A percentile compares a stretch with the other conserved stretches of the same genome.
These are phyloP conservation scores for Botrytis deweyae DNA, from an alignment of 2,329 filamentous ascomycete species.

Conservation along the genomic window DNA sequence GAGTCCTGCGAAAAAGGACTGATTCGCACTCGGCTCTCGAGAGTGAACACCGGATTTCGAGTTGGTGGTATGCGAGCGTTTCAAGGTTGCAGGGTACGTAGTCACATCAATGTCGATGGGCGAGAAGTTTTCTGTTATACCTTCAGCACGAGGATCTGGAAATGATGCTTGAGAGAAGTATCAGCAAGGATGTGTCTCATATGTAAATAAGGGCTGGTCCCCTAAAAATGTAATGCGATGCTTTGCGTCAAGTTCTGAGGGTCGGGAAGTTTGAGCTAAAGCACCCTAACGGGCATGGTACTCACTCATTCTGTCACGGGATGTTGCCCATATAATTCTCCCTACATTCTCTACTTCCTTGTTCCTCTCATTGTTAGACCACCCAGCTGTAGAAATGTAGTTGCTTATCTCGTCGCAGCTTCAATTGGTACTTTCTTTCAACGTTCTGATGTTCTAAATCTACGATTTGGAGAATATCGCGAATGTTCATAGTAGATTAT, in stretches of 20 bases:
- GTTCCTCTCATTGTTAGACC: constrained; percentile 4
- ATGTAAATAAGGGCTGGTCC: not conserved
- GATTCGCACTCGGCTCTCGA: constrained; percentile 31
- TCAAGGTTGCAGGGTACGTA: constrained; percentile 36
- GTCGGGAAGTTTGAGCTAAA: constrained; percentile 18
- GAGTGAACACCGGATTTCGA: constrained; percentile 30
- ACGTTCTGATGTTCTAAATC: not conserved
- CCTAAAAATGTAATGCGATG: constrained; percentile 4
- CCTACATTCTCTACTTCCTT: constrained; percentile 10
- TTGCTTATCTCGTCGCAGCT: constrained; percentile 3
- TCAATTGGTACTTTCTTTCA: not conserved
- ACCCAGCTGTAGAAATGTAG: not conserved
- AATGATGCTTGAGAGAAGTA: constrained; percentile 31
- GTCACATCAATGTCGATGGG: constrained; percentile 34
- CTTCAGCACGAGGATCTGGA: constrained; percentile 34
- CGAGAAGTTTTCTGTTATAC: constrained; percentile 31
- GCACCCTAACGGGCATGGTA: constrained; percentile 1
- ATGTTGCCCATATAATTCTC: constrained; percentile 2
- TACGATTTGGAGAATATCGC: constrained; percentile 18
- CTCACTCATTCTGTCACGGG: constrained; percentile 23
- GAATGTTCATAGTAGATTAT: not conserved
- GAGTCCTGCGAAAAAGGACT: constrained; percentile 27
- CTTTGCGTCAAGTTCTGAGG: constrained; percentile 14
- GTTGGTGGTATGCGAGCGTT: constrained; percentile 32
- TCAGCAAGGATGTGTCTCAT: constrained; percentile 31